Base-by-base conservation (phyloP, 2,329 filamentous ascomycete species). In the Dactylellina haptotyla region DNA sequence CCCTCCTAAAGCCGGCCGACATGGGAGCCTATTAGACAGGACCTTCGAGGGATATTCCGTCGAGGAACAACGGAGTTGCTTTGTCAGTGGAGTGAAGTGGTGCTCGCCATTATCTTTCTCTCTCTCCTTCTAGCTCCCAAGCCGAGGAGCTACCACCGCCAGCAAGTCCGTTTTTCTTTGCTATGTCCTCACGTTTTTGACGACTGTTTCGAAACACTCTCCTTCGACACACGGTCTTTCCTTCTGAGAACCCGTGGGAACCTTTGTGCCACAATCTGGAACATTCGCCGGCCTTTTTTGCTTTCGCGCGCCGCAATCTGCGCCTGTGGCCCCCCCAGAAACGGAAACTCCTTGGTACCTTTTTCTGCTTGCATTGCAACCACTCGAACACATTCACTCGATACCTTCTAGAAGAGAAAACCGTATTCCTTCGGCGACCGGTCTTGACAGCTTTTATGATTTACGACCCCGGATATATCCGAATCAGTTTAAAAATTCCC, bases 21-120 rank as follows among this genome's bases (percentile, higher is more conserved):
- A 72, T 72, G 67, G 59, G 58, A 59, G 18, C 18, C 57, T 59
- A 45, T 30, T 61, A 64, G 53, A n/a, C n/a, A n/a, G n/a, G n/a
- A 54, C 51, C 39, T 48, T 51, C 39, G 67, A 72, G 67, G 67
- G 67, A 72, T 72, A 72, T 72, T 72, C 61, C 59, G 53, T 65
- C 28, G 46, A 64, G 50, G 43, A 58, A 45, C 46, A 51, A 45
- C 46, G 26, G 53, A 51, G 62, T 56, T 51, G 43, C 39, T 61
- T 64, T 65, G 54, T 72, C 67, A 65, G 59, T 54, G 58, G 59
- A 43, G 59, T 50, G 54, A 54, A n/a, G n/a, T 20, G 66, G 66
- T 51, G 51, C 58, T 63, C 57, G 58, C 53, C 50, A 37, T 58
- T 51, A 56, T 43, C n/a, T n/a, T n/a, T n/a, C n/a, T n/a, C n/a